phyloP scores from a whole-genome alignment of 495 filamentous ascomycete genomes.

The Tuber indicum region DNA sequence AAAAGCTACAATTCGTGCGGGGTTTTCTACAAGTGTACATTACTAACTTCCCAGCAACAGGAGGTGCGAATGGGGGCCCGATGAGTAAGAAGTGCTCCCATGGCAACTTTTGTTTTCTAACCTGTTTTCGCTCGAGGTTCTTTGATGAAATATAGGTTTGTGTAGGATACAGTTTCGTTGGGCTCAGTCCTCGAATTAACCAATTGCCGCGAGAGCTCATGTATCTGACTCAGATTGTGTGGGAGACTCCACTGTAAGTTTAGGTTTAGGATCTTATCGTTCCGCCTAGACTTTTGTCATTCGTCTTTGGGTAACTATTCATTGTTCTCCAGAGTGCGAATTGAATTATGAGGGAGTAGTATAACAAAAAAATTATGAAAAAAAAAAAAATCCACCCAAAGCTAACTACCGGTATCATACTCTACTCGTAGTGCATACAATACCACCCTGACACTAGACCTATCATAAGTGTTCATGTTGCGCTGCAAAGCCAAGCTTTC shows the following conservation, averaged over 20 bases:
- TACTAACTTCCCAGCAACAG: too few relatives aligned
- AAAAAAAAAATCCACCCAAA: background rate
- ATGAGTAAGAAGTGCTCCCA: too few relatives aligned
- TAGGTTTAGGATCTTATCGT: background rate
- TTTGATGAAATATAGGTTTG: too few relatives aligned
- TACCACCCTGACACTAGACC: background rate
- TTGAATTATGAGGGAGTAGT: background rate
- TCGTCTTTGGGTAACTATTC: background rate
- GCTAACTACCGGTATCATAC: background rate
- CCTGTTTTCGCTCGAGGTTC: too few relatives aligned
- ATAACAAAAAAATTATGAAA: background rate
- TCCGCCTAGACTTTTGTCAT: background rate
- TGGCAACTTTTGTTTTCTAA: too few relatives aligned
- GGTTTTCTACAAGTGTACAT: too few relatives aligned
- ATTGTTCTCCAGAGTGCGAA: background rate
- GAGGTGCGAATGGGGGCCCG: too few relatives aligned
- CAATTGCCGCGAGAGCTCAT: too few relatives aligned
- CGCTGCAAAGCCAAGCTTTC: background rate
- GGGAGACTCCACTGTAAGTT: background rate
- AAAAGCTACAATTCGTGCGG: too few relatives aligned
- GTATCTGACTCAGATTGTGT: background rate
- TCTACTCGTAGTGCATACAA: background rate
- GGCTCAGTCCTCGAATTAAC: too few relatives aligned
- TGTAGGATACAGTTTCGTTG: too few relatives aligned
- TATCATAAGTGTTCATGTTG: background rate